Evolutionary conservation across 192 early-diverging fungal species (phyloP), one percentile per base, ranked within the genome.

Genomic region (Coemansia nantahalensis): DNA sequence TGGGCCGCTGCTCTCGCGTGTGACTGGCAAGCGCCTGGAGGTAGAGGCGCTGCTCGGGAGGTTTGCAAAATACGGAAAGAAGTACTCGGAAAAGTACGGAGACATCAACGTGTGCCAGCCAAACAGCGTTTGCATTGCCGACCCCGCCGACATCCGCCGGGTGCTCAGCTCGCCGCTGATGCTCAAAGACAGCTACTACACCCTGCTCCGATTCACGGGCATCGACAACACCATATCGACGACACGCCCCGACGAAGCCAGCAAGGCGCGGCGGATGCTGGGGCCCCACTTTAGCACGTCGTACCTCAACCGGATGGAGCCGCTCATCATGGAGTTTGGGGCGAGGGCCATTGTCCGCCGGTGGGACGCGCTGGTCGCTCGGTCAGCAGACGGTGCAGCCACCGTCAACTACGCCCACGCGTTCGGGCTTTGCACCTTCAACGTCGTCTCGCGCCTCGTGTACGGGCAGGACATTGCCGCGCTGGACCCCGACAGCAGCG

Each of bases 71-170:
- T 26, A 51, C 14, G 49, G 54, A 10, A 32, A 13, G 5, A 13
- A n/a, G 4, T 21, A 28, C 19, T 12, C 33, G 4, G 32, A 21
- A 0, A 31, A 45, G 8, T 58, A 60, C 32, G 54, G 62, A 11
- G 36, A 54, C 15, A 51, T 72, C 3, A 55, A 59, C 21, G 41
- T 56, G 16, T 48, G 56, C 39, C 60, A 63, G 26, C 69, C 68
- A 9, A 46, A 45, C 1, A 30, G 35, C 16, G 37, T 65, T 13
- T 45, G 45, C 4, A 60, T 63, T 14, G 50, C 51, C n/a, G 43
- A 65, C 21, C 62, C 69, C 0, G 42, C 41, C 0, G 69, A 65
- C 19, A 64, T 63, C n/a, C 34, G 60, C 4, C 11, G 9, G 0
- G 50, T 72, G 8, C 56, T 72, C 1, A 55, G 62, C 19, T 47